phyloP scores from a whole-genome alignment of 768 basidiomycete species.

The Termitomyces sp. region DNA sequence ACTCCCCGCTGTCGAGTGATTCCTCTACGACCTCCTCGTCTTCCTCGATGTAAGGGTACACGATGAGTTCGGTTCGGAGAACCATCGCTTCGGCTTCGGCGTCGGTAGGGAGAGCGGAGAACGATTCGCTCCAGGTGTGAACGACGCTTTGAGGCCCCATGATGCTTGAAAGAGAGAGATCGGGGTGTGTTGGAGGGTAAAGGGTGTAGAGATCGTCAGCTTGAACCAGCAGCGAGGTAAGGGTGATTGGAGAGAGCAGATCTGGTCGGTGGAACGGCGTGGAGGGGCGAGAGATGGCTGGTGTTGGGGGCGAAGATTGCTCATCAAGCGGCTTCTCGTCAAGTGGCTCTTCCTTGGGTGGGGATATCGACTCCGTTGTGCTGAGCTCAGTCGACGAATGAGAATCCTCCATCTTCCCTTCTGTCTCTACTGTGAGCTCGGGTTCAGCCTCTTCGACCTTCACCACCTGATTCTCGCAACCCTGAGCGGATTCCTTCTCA shows the following conservation, averaged over 20 bases:
- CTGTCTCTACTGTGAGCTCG: neutral
- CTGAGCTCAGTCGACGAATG: neutral
- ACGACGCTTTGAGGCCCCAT: constrained; percentile 80
- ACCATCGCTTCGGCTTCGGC: constrained; percentile 63
- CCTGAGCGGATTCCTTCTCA: neutral
- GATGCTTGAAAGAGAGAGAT: constrained; percentile 49
- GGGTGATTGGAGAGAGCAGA: constrained; percentile 16
- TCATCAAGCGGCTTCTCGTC: too few species aligned
- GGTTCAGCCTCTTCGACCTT: neutral
- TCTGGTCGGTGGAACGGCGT: neutral
- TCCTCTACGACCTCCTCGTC: constrained; percentile 18
- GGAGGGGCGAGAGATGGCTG: neutral
- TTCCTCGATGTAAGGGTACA: constrained; percentile 45
- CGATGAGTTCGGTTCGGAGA: constrained; percentile 48
- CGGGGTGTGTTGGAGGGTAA: constrained; percentile 60
- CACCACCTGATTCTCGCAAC: neutral
- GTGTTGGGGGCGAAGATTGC: neutral
- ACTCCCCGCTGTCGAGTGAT: constrained; percentile 16
- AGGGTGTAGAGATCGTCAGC: constrained; percentile 56
- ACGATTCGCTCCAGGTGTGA: constrained; percentile 65
- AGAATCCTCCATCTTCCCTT: neutral
- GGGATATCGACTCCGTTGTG: neutral
- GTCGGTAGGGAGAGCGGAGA: constrained; percentile 41
- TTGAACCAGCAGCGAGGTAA: constrained; percentile 48
- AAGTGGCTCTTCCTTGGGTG: neutral